phyloP scores from a whole-genome alignment of 306 rosid genomes.

The Cicer yamashitae region DNA sequence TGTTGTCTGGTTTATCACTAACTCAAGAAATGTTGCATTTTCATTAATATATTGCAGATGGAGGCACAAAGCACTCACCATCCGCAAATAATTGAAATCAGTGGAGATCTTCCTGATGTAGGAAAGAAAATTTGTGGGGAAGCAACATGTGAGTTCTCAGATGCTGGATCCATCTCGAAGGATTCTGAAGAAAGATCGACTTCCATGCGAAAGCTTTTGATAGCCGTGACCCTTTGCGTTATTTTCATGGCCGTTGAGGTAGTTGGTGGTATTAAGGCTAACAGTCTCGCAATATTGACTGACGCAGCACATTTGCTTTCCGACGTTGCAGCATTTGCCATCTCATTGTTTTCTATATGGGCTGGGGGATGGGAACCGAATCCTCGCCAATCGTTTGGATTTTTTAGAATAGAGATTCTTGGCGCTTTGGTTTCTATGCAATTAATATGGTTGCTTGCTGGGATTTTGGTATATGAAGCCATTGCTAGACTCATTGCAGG shows the following conservation, averaged over 20 bases:
- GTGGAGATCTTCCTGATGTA: conserved; percentile 47
- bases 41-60: conserved; percentile 54
- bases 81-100: conserved; percentile 61
- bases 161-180: conserved; percentile 58
- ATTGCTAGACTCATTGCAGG: conserved; percentile 59
- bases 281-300: conserved; percentile 77
- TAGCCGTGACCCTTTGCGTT: conserved; percentile 68
- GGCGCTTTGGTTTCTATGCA: conserved; percentile 83
- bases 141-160: conserved; percentile 72
- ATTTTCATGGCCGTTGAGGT: conserved; percentile 76
- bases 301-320: conserved; percentile 52
- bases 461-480: conserved; percentile 79
- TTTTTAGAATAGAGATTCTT: conserved; percentile 76
- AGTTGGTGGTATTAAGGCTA: conserved; percentile 76
- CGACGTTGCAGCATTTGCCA: conserved; percentile 80
- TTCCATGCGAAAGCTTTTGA: conserved; percentile 70
- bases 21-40: conserved; percentile 22
- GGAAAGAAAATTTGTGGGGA: conserved; percentile 73
- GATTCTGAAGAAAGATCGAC: conserved; percentile 71
- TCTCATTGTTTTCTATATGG: conserved; percentile 79
- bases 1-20: conserved; percentile 18
- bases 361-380: conserved; percentile 85
- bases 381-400: conserved; percentile 83
- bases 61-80: conserved; percentile 49
- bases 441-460: conserved; percentile 78